Evolutionary conservation across 176 grass and related monocot genomes (phyloP).

Genomic region (Aegilops umbellulata): DNA sequence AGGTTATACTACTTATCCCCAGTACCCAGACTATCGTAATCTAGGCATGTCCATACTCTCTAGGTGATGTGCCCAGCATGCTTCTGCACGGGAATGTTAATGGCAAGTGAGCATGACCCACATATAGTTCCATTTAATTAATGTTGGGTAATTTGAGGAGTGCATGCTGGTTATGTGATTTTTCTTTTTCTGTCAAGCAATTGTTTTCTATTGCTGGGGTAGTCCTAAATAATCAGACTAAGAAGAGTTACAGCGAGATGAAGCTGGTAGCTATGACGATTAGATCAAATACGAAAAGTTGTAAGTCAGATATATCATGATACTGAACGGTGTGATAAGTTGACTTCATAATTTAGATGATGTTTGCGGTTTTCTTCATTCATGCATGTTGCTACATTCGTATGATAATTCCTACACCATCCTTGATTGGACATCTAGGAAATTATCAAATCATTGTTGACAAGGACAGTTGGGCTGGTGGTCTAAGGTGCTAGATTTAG

Average conservation of each 20-base stretch:
- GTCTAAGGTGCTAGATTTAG: no score
- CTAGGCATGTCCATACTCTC: not conserved
- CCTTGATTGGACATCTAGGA: no score
- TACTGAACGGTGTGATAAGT: no score
- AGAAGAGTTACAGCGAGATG: not conserved
- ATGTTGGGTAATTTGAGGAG: not conserved
- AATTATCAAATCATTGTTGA: no score
- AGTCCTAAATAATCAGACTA: not conserved
- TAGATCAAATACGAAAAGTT: not conserved
- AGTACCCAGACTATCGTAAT: not conserved
- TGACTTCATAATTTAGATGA: no score
- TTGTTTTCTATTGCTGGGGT: not conserved
- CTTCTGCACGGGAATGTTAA: constrained; percentile 76
- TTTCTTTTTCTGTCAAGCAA: not conserved
- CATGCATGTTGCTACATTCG: no score
- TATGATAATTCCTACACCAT: no score
- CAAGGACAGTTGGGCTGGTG: no score
- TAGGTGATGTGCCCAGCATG: constrained; percentile 96
- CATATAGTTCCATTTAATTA: constrained; percentile 90
- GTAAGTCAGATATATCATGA: no score
- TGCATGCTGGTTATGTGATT: not conserved
- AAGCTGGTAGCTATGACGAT: not conserved
- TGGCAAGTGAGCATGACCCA: constrained; percentile 67
- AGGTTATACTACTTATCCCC: not conserved
- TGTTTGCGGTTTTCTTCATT: no score